Evolutionary conservation across 805 yeast species (phyloP), one percentile per base, ranked within the genome.

Genomic region (Wickerhamomyces tratensis): DNA sequence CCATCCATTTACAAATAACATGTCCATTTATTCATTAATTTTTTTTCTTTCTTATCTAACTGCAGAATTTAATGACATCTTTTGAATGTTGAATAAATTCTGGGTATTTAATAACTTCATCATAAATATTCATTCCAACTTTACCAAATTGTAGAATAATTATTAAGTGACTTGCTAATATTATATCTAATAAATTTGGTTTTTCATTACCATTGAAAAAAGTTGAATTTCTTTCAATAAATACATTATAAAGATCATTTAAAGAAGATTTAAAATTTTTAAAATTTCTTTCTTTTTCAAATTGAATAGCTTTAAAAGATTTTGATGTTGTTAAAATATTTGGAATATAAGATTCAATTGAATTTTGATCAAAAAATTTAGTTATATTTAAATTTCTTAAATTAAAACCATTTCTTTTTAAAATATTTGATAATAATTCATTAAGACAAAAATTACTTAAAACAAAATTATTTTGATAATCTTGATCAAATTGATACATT

Each of bases 311-410:
- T 20, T 40, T 51, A 33, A 5, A 4, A 30, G 36, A 10, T 35
- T 43, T 26, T 52, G 51, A 5, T 44, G 30, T 20, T 20, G 20
- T 20, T 20, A 20, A 20, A 44, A 29, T 36, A 7, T 29, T 36
- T 15, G 35, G 36, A 33, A 35, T 35, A 44, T 10, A n/a, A 38
- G 37, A 43, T 38, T 37, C 34, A 37, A 27, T 39, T 26, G 14
- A 40, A 5, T 31, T 41, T 39, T 38, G 39, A 9, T 35, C 46
- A 36, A 47, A 35, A 40, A 25, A 45, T 20, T 49, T 48, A 5
- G 62, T 41, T 2, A 58, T 49, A 35, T 49, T 58, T 6, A 63
- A 62, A 44, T 71, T 66, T 49, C 76, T 62, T 36, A 62, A 27
- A 36, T 61, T 41, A 48, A 63, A 68, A 26, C 58, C 59, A 39